Base-by-base conservation (phyloP, 106 monocot species). In the Dactylorhiza incarnata region DNA sequence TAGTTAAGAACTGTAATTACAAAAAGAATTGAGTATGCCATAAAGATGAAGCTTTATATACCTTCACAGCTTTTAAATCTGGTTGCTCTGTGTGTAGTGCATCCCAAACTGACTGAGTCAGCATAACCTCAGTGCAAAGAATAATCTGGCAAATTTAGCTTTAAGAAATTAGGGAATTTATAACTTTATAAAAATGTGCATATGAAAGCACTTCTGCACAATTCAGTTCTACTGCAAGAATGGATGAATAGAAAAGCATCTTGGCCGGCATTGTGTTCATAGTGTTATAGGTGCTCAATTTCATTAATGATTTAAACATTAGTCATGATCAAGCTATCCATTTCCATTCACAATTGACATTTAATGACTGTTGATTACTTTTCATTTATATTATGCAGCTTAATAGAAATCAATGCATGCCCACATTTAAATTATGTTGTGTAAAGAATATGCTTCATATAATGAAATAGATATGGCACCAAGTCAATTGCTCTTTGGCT, bases 91-190 rank as follows among this genome's bases (percentile, higher is more conserved):
- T 77, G 71, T 90, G 85, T 73, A 85, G 71, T 72, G 87, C 87
- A 81, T 90, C 85, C 90, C 90, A 90, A 55, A 87, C 54, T 52
- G 90, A 81, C 63, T 77, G 49, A 56, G 52, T 76, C 65, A 83
- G 59, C 90, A 87, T 90, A 74, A 83, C 87, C 68, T 87, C 87
- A 66, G 90, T 87, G 66, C 90, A 90, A 71, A 85, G 85, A 74
- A 87, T 85, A 71, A 90, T 78, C 90, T 90, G 56, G 45, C 49
- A 71, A 37, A 56, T 23, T 66, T 26, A 13, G 13, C 24, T 37
- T 3, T 12, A 29, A 37, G 13, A 37, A 29, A 7, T 66, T 5
- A 58, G 20, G 0, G 26, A 22, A 66, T 19, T 12, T 29, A 66
- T 66, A 37, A 63, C 2, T 66, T 66, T 37, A 13, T 6, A 66